Evolutionary conservation across 2,329 filamentous ascomycete genomes (phyloP).

Genomic region (Trichoderma gracile): DNA sequence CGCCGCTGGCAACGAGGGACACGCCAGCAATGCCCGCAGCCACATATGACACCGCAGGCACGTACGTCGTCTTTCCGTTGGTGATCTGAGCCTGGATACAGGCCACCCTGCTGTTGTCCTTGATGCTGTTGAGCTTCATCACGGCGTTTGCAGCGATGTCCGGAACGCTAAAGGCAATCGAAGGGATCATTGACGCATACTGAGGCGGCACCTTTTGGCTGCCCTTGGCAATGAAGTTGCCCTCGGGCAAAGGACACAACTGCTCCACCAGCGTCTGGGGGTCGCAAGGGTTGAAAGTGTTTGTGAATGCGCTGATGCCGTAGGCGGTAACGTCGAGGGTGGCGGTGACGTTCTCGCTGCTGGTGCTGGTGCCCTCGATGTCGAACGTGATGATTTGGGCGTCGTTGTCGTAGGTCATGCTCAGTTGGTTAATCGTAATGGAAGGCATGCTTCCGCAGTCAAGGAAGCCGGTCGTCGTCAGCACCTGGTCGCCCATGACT

Average conservation of each 20-base stretch:
- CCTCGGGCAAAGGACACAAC: slow-evolving; percentile 82
- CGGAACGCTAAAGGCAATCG: slow-evolving; percentile 86
- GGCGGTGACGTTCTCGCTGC: slow-evolving; percentile 78
- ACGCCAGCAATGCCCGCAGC: slow-evolving; percentile 84
- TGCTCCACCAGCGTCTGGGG: slow-evolving; percentile 63
- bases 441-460: slow-evolving; percentile 59
- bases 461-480: slow-evolving; percentile 78
- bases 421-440: slow-evolving; percentile 70
- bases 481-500: slow-evolving; percentile 66
- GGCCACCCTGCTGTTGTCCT: slow-evolving; percentile 64
- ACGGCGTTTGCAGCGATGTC: slow-evolving; percentile 87
- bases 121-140: slow-evolving; percentile 67
- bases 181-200: slow-evolving; percentile 74
- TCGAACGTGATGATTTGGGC: slow-evolving; percentile 77
- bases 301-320: slow-evolving; percentile 75
- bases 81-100: slow-evolving; percentile 80
- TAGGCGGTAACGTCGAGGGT: slow-evolving; percentile 78
- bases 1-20: slow-evolving; percentile 71
- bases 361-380: slow-evolving; percentile 72
- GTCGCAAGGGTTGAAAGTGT: slow-evolving; percentile 81
- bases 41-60: slow-evolving; percentile 77
- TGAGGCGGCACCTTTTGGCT: slow-evolving; percentile 68
- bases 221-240: slow-evolving; percentile 72
- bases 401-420: slow-evolving; percentile 77
- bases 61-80: slow-evolving; percentile 80